Base-by-base conservation (phyloP, 176 grass and related monocot species). In the Zoysia pacifica region DNA sequence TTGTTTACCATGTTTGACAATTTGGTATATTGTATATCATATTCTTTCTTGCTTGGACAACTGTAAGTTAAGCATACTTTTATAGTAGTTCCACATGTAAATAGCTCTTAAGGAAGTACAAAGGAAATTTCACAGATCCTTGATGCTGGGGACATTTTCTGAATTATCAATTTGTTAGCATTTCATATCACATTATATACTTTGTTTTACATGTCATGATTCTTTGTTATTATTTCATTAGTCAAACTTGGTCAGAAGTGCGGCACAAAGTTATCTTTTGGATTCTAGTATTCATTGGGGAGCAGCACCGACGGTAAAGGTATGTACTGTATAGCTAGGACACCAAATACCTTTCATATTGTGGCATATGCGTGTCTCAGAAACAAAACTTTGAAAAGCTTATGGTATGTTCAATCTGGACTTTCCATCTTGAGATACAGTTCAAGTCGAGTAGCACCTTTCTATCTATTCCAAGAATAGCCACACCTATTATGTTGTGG, bases 171-270 rank as follows among this genome's bases (percentile, higher is more conserved):
- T 43, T 76, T 70, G 11, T 58, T 2, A 48, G 41, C 52, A 53
- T 77, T 66, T 77, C 28, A 45, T 6, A 76, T 70, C 48, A 28
- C 28, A 28, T 28, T 28, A 28, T 28, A 28, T 28, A 28, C 28
- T 28, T 28, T 28, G 28, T 28, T 28, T 28, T 56, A 48, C 67
- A 50, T 52, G 74, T 67, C 67, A 81, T 86, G 62, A 76, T 67
- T 20, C 35, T 12, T 46, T 86, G 41, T 61, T 90, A 61, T 90
- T 67, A 48, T 70, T 80, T 54, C 68, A 58, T 52, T 84, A 99
- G 96, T 99, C 90, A 73, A 94, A 99, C 75, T 74, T 95, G 82
- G 90, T 95, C 52, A 95, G 93, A 89, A 87, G 75, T 91, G 92
- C 90, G 62, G 92, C 86, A 62, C 82, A 84, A 36, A 99, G 85